Evolutionary conservation across 352 stramenopile species (phyloP), one percentile per base, ranked within the genome.

Genomic region (Phytopythium oedochilum): DNA sequence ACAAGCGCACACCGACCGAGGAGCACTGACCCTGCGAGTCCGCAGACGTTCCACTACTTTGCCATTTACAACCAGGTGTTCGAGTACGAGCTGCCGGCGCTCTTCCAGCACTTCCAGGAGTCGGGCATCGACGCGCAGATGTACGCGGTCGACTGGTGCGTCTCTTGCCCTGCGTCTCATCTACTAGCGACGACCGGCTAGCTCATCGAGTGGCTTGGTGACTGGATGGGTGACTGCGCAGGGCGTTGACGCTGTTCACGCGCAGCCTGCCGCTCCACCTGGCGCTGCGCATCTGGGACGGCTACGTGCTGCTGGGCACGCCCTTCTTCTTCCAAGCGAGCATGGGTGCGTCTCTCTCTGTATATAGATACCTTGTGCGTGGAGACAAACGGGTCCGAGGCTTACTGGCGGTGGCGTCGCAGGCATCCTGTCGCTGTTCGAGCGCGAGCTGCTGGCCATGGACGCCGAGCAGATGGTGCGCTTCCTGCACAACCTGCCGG

Each of bases 241-340:
- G 83, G 85, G 81, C 81, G 3, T 57, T 93, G 42, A 93, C 85
- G 20, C 53, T 94, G 10, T 94, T 94, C 46, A 93, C 83, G 25
- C 64, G 83, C 15, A 86, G 80, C 53, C 66, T 94, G 22, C 79
- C 85, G 23, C 55, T 94, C 14, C 68, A 88, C 34, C 53, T 93
- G 12, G 85, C 84, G 4, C 59, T 94, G 57, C 85, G 81, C 11
- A 58, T 94, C 7, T 93, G 83, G 85, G 85, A 94, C 62, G 86
- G 83, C 64, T 94, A 90, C 53, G 79, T 94, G 12, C 61, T 84
- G 28, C 42, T 92, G 15, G 83, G 85, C 35, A 88, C 85, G 42
- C 70, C 83, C 18, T 94, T 93, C 63, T 93, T 94, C 65, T 94
- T 94, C 58, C 85, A 93, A 50, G 83, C 83, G 8, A 91, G 81